phyloP scores from a whole-genome alignment of 2,329 filamentous ascomycete genomes.

The Arthrobotrys sphaeroides region DNA sequence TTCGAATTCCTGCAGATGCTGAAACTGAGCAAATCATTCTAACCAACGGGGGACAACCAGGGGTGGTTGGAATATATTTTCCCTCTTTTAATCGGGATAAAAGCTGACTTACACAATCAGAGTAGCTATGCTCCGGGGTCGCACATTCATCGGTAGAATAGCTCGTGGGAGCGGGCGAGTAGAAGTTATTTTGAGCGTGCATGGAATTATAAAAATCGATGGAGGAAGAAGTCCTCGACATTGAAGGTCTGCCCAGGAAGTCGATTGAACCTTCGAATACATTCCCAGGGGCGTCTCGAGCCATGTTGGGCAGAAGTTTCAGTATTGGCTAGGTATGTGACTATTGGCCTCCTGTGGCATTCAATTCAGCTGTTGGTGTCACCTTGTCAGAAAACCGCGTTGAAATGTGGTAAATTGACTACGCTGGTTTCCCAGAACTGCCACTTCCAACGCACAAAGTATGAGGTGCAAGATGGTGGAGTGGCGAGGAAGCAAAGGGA shows the following conservation, averaged over 20 bases:
- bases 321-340: not conserved
- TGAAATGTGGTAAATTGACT: slow-evolving; percentile 47
- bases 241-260: slow-evolving; percentile 43
- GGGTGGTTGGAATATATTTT: too few relatives aligned
- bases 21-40: not conserved
- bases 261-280: slow-evolving; percentile 45
- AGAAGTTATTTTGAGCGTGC: slow-evolving; percentile 31
- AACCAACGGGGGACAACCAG: not conserved
- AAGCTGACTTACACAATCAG: slow-evolving; percentile 35
- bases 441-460: slow-evolving; percentile 45
- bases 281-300: slow-evolving; percentile 1
- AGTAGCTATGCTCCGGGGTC: slow-evolving; percentile 41
- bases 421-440: not conserved
- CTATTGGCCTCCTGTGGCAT: not conserved
- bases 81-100: not conserved
- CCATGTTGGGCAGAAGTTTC: slow-evolving; percentile 24
- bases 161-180: slow-evolving; percentile 41
- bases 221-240: slow-evolving; percentile 36
- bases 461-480: slow-evolving; percentile 14
- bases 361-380: not conserved
- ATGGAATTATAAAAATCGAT: slow-evolving; percentile 36
- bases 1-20: slow-evolving; percentile 26
- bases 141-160: slow-evolving; percentile 48
- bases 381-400: slow-evolving; percentile 12
- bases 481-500: not conserved